Base-by-base conservation (phyloP, 108 stramenopile genomes). In the Skeletonema tropicum region DNA sequence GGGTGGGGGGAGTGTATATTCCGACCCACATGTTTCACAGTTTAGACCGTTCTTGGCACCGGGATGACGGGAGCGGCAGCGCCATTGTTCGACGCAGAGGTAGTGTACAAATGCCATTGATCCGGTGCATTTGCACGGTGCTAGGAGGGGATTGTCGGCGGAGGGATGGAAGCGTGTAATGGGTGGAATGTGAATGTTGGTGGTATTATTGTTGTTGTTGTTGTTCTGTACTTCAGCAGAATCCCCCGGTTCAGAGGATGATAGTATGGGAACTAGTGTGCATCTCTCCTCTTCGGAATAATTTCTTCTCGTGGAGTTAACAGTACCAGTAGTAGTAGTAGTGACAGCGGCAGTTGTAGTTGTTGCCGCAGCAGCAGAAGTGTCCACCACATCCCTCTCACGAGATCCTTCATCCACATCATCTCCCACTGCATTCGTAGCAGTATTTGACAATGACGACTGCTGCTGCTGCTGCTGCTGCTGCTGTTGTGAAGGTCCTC, bases 91-190 rank as follows among this genome's bases (percentile, higher is more conserved):
- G 8, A 94, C 72, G 75, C 96, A 94, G 13, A 96, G 83, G 68
- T 93, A 92, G 67, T 94, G 96, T 1, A 96, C 96, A 83, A 94
- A 96, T 6, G 92, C 93, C 96, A 96, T 94, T 32, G 92, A 89
- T 15, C 96, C 96, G 14, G 93, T 84, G 68, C 96, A 96, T 69
- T 91, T 85, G 73, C 96, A 96, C 2, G 96, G 96, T 12, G 93
- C 87, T 13, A 96, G 71, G 66, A 96, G 80, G 1, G 96, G 96
- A 73, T 96, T 96, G 62, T 92, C 89, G 9, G 84, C 73, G 6
- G 75, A 74, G 41, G 90, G 93, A 57, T 90, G 85, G 45, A 88
- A 89, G 15, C 75, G 58, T 31, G 73, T 49, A 8, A 79, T 62
- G 55, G 76, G 65, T 15, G 68, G 64, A 62, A 62, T 14, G 62